Evolutionary conservation across 202 grass and related monocot species (phyloP).

Genomic region (Cymbopogon flexuosus): DNA sequence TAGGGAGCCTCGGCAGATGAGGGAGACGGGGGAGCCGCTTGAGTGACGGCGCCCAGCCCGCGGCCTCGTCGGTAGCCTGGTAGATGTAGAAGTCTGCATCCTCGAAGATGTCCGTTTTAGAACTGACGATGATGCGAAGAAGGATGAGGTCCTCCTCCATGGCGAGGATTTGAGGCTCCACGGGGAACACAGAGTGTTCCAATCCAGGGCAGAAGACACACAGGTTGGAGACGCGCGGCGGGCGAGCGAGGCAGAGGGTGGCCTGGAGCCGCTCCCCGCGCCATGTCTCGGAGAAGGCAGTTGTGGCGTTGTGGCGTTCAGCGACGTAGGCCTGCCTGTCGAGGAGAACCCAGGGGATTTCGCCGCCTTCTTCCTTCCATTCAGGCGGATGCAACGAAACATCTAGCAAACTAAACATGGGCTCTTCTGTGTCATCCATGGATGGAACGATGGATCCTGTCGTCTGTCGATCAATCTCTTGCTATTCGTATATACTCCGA

Average conservation of each 20-base stretch:
- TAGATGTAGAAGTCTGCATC: constrained; percentile 4
- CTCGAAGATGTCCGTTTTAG: neutral
- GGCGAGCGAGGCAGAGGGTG: neutral
- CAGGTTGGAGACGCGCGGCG: neutral
- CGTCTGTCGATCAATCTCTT: neutral
- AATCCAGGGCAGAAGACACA: constrained; percentile 1
- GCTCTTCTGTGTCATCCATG: neutral
- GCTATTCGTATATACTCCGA: too few relatives aligned
- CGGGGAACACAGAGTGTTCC: neutral
- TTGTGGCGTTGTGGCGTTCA: neutral
- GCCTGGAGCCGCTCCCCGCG: neutral
- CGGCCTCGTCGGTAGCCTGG: neutral
- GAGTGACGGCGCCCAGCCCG: neutral
- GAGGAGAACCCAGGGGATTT: neutral
- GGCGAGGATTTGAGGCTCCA: neutral
- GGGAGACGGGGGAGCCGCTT: neutral
- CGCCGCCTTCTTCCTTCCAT: neutral
- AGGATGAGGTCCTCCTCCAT: neutral
- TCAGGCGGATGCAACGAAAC: neutral
- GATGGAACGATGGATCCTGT: neutral
- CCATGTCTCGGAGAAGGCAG: neutral
- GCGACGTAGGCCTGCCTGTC: neutral
- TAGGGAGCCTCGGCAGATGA: too few relatives aligned
- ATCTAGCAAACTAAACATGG: neutral
- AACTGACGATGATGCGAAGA: neutral